Evolutionary conservation across 2,329 filamentous ascomycete species (phyloP).

Genomic region (Madurella fahalii): DNA sequence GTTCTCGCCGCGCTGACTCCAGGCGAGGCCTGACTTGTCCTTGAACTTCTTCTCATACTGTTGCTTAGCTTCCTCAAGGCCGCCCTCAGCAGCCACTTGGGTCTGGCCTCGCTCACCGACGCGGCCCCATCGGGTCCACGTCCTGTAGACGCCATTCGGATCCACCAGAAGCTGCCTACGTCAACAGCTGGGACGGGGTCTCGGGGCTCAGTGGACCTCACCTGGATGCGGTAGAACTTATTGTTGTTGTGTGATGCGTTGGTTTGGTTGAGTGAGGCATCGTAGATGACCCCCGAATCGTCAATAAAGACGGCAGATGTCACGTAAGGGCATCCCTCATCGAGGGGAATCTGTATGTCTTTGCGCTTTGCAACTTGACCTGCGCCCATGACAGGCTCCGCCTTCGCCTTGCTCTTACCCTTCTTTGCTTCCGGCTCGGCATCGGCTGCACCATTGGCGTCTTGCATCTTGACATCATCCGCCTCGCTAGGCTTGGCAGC

Average conservation of each 20-base stretch:
- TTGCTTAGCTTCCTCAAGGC: slow-evolving; percentile 41
- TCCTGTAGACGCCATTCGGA: slow-evolving; percentile 42
- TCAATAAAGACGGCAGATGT: slow-evolving; percentile 61
- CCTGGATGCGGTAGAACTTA: slow-evolving; percentile 76
- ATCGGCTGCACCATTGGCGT: slow-evolving; percentile 29
- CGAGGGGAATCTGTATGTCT: slow-evolving; percentile 46
- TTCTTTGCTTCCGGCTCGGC: slow-evolving; percentile 24
- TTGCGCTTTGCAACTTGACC: slow-evolving; percentile 41
- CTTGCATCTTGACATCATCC: slow-evolving; percentile 32
- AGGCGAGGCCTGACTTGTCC: slow-evolving; percentile 55
- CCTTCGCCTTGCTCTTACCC: slow-evolving; percentile 18
- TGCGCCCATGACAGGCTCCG: slow-evolving; percentile 30
- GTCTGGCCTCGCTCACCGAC: slow-evolving; percentile 59
- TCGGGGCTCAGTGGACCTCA: slow-evolving; percentile 31
- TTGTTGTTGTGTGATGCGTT: slow-evolving; percentile 71
- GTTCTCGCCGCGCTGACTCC: slow-evolving; percentile 48
- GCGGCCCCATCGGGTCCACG: slow-evolving; percentile 78
- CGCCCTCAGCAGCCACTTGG: slow-evolving; percentile 40
- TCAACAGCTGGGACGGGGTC: slow-evolving; percentile 1
- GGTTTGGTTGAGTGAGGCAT: slow-evolving; percentile 76
- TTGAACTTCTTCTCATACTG: slow-evolving; percentile 60
- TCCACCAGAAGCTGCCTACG: slow-evolving; percentile 40
- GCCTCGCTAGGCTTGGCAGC: slow-evolving; percentile 26
- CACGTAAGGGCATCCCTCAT: slow-evolving; percentile 39
- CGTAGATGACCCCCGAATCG: slow-evolving; percentile 63